Conservation (phyloP, 2,329 filamentous ascomycete species). For the Rhynchosporium secalis region DNA sequence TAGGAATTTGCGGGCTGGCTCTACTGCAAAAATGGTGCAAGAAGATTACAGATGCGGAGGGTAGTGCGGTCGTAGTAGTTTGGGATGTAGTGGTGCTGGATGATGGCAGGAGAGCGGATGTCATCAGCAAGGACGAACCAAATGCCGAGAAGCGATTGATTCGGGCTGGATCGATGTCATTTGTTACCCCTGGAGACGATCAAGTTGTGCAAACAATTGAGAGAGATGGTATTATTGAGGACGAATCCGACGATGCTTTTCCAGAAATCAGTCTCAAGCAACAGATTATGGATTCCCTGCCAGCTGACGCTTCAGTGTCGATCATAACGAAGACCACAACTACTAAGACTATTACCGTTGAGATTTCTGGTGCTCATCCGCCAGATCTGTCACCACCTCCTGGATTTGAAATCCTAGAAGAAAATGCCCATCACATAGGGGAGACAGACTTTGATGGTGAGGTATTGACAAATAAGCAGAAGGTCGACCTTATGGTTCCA, state of each 20-base stretch:
- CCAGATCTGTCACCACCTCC: conserved; percentile 55
- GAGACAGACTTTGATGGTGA: conserved; percentile 26
- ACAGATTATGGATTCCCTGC: conserved; percentile 56
- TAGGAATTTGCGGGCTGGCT: conserved; percentile 61
- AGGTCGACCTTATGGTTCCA: conserved; percentile 24
- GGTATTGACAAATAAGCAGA: conserved; percentile 26
- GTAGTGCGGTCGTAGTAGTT: conserved; percentile 56
- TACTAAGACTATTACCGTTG: conserved; percentile 64
- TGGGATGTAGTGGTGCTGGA: conserved; percentile 68
- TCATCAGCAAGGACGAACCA: conserved; percentile 42
- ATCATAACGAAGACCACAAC: conserved; percentile 60
- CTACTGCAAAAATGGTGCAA: conserved; percentile 60
- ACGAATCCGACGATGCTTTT: conserved; percentile 42
- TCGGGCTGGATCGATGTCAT: conserved; percentile 41
- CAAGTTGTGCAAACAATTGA: conserved; percentile 43
- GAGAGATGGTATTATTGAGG: conserved; percentile 40
- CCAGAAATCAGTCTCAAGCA: conserved; percentile 51
- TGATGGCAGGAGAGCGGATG: conserved; percentile 58
- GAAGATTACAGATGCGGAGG: conserved; percentile 52
- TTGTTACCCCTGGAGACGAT: conserved; percentile 33
- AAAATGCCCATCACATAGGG: conserved; percentile 39
- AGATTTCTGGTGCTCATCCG: conserved; percentile 55
- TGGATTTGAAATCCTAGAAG: conserved; percentile 59
- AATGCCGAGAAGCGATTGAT: conserved; percentile 32
- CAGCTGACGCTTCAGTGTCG: conserved; percentile 57